These are phyloP conservation scores for Mortierella sp. DNA, from an alignment of 371 early-diverging fungal genomes.

Conservation along the genomic window DNA sequence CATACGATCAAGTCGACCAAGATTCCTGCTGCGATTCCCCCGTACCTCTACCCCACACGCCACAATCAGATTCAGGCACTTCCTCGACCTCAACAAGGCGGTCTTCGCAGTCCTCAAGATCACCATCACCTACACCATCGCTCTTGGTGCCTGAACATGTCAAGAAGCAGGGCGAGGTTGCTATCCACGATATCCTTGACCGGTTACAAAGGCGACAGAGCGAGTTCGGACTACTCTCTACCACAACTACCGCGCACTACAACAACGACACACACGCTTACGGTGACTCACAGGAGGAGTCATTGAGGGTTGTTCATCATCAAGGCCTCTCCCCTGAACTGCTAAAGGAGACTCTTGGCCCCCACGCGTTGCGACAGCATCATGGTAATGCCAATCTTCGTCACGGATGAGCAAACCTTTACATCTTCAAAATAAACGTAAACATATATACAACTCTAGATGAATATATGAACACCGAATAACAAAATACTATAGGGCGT, in stretches of 20 bases:
- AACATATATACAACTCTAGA: too few relatives aligned
- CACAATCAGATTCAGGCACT: not conserved
- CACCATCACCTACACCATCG: not conserved
- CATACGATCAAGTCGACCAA: not conserved
- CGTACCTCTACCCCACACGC: not conserved
- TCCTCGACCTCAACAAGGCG: not conserved
- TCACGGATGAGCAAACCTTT: slow-evolving; percentile 1
- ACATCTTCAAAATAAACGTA: not conserved
- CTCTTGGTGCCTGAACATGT: not conserved
- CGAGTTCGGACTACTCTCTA: not conserved
- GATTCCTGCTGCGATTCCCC: not conserved
- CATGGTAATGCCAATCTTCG: slow-evolving; percentile 40
- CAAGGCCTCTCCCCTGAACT: slow-evolving; percentile 7
- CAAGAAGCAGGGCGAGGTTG: not conserved
- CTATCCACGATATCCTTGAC: slow-evolving; percentile 1
- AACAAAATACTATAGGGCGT: not conserved
- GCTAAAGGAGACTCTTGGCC: slow-evolving; percentile 7
- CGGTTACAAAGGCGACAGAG: slow-evolving; percentile 6
- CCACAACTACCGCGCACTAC: not conserved
- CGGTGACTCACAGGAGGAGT: not conserved
- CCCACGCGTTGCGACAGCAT: slow-evolving; percentile 15
- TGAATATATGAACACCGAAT: not conserved
- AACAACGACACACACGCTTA: not conserved
- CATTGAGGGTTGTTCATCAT: not conserved
- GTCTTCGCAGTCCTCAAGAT: not conserved